Percentiles rank a stretch among this genome's conserved stretches.
Conservation (phyloP, 1,284 basidiomycete genomes). For the Fomitopsis schrenkii region DNA sequence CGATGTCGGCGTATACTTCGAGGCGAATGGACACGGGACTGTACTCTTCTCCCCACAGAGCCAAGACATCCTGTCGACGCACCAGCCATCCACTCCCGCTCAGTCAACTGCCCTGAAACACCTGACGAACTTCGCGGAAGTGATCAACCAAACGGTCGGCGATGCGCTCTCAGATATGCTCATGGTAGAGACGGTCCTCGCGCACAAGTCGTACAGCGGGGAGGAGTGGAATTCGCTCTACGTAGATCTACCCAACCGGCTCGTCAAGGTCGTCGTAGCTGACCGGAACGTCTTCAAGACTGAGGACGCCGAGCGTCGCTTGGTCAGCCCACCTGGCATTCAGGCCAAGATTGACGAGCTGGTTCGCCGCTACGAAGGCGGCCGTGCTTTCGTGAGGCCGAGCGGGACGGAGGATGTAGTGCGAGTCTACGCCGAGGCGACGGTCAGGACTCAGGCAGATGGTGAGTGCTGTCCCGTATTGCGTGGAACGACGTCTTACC, state of each 20-base stretch:
- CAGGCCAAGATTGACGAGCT: slow-evolving; percentile 88
- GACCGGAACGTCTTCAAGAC: slow-evolving; percentile 88
- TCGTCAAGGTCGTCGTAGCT: slow-evolving; percentile 92
- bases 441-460: slow-evolving; percentile 71
- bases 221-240: slow-evolving; percentile 94
- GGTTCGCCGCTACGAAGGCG: slow-evolving; percentile 77
- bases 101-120: slow-evolving; percentile 78
- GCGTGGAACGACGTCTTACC: not conserved
- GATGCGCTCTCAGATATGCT: slow-evolving; percentile 97
- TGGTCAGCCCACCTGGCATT: slow-evolving; percentile 77
- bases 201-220: slow-evolving; percentile 83
- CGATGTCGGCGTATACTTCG: slow-evolving; percentile 97
- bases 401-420: slow-evolving; percentile 99
- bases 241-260: slow-evolving; percentile 90
- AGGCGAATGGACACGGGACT: slow-evolving; percentile 99
- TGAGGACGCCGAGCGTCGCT: slow-evolving; percentile 88
- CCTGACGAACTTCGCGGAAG: slow-evolving; percentile 70
- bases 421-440: slow-evolving; percentile 95
- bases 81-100: slow-evolving; percentile 76
- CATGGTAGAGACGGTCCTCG: slow-evolving; percentile 89
- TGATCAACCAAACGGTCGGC: slow-evolving; percentile 99
- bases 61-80: slow-evolving; percentile 51
- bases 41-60: slow-evolving; percentile 88
- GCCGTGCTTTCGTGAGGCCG: slow-evolving; percentile 91
- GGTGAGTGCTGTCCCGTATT: slow-evolving; percentile 40